Evolutionary conservation across 768 basidiomycete genomes (phyloP), one percentile per base, ranked within the genome.

Genomic region (Coprinellus aureogranulatus): DNA sequence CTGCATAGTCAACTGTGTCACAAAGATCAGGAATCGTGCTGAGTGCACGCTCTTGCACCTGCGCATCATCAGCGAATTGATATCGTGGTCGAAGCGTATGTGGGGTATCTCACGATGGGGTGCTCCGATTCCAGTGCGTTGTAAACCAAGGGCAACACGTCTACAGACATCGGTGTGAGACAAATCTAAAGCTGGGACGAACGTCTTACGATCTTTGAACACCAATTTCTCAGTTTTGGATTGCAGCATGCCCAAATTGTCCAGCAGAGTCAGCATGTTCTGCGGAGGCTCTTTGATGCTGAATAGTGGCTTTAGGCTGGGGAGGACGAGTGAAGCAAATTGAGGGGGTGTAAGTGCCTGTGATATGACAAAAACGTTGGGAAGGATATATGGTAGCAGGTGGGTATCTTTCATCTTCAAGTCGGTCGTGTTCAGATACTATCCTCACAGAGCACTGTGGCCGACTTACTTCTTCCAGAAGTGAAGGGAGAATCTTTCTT

Each of bases 51-150:
- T 98, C 96, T 80, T 97, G 93, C 11, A 98, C 90, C 89, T 92
- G 18, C 34, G 34, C 14, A 6, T 34, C 34, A 34, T 34, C 8
- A 34, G 34, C 34, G 14, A 34, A 34, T 6, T 14, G 14, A 14
- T n/a, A n/a, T 34, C 14, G 14, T 14, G 6, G 14, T 14, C 14
- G 34, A 34, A 34, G 34, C 34, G 34, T 6, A 6, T 34, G 34
- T 6, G 34, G 8, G 14, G 34, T n/a, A 14, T 34, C 34, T 34
- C 64, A 92, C 90, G 53, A 87, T 73, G 1, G 89, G 83, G 73
- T 97, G 94, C 50, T 98, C 97, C n/a, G 92, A 91, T 60, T 98
- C 97, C 49, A 99, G 77, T 1, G 97, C 94, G 68, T 92, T 92
- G 69, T 99, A 99, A 18, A 99, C 90, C 39, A 99, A 79, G 0